Evolutionary conservation across 116 monocot species (phyloP), one percentile per base, ranked within the genome.

Genomic region (Dioscorea cayenensis): DNA sequence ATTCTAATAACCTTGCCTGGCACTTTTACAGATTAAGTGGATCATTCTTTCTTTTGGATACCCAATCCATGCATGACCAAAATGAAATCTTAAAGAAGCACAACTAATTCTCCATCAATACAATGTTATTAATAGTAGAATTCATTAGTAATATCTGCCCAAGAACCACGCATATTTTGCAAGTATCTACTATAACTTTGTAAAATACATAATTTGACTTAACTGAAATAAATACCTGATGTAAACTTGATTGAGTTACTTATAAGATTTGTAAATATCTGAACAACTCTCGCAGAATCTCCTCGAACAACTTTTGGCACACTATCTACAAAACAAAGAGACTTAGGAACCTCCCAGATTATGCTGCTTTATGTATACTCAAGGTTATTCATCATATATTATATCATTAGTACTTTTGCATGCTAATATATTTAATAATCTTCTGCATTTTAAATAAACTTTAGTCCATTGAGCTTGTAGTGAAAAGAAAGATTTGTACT

Each of bases 191-290:
- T 5, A 63, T 23, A 63, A 63, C 1, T 63, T 63, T 63, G 25
- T 0, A 27, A 32, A 27, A 63, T 12, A 63, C 17, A 55, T 18
- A 63, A 23, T 63, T 63, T 13, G 16, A 29, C n/a, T 66, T 9
- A 64, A 23, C 20, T 28, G 51, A 61, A 58, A 52, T 65, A 74
- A 71, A 36, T 66, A 86, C 86, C 73, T 35, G 73, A 63, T 37
- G 86, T 86, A 65, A 86, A 86, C 73, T 86, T 86, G 13, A 80
- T 86, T 36, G 86, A 86, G 63, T 86, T 86, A 74, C 79, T 86
- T 37, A 86, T 83, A 66, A 86, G 86, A 68, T 86, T 86, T 64
- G 83, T 80, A 65, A 86, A 86, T 79, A 86, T 86, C 38, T 86
- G 83, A 60, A 86, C 64, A 65, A 86, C 72, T 72, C 80, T 82